phyloP scores from a whole-genome alignment of 805 yeast genomes.

The Starmerella gropengiesseri region DNA sequence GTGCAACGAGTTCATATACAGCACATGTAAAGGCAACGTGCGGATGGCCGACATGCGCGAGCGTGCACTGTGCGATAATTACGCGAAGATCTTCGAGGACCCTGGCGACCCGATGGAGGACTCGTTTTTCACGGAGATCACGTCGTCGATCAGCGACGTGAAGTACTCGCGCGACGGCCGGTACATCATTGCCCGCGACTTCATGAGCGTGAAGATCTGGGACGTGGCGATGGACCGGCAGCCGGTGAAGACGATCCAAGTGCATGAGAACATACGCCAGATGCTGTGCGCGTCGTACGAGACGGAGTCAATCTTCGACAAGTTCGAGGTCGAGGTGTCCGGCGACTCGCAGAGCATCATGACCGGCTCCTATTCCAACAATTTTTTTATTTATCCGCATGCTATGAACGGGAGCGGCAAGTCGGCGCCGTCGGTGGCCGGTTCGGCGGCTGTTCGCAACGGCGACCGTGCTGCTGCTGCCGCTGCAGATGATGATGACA shows the following conservation, averaged over 20 bases:
- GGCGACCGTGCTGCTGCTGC: no score
- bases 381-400: slow-evolving; percentile 92
- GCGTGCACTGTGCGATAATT: slow-evolving; percentile 85
- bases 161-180: slow-evolving; percentile 86
- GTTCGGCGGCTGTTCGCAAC: background rate
- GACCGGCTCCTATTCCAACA: slow-evolving; percentile 96
- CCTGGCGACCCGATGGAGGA: slow-evolving; percentile 85
- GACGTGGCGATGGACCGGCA: slow-evolving; percentile 93
- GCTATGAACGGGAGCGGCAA: slow-evolving; percentile 31
- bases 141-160: slow-evolving; percentile 86
- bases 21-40: slow-evolving; percentile 89
- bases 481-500: background rate
- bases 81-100: slow-evolving; percentile 75
- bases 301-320: slow-evolving; percentile 95
- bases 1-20: slow-evolving; percentile 91
- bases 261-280: slow-evolving; percentile 90
- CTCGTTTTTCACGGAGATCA: slow-evolving; percentile 94
- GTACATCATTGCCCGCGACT: slow-evolving; percentile 93
- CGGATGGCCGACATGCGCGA: slow-evolving; percentile 94
- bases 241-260: slow-evolving; percentile 87
- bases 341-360: slow-evolving; percentile 87
- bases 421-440: background rate
- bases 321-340: slow-evolving; percentile 89
- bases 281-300: slow-evolving; percentile 94
- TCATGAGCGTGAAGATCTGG: slow-evolving; percentile 96